phyloP scores from a whole-genome alignment of 192 early-diverging fungal species.

The Allomyces macrogynus region DNA sequence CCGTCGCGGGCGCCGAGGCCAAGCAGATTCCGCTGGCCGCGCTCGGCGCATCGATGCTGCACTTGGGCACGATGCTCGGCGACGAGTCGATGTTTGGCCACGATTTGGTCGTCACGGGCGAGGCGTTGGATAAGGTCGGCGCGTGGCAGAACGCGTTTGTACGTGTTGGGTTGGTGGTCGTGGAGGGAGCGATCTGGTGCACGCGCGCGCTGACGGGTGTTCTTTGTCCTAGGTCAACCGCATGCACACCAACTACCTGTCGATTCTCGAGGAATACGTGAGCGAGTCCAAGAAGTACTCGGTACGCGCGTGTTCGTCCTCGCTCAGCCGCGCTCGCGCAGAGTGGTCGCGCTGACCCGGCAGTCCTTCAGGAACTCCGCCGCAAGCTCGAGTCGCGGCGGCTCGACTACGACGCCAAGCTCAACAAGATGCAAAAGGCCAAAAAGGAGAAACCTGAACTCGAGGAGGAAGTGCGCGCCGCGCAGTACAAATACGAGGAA shows the following conservation, averaged over 20 bases:
- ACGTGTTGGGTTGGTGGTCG: too few species aligned
- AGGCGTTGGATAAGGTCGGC: too few species aligned
- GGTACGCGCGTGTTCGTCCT: too few species aligned
- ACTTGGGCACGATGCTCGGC: conserved; percentile 27
- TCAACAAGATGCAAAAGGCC: conserved; percentile 65
- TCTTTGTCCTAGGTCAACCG: conserved; percentile 20
- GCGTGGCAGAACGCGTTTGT: too few species aligned
- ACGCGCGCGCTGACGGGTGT: conserved; percentile 14
- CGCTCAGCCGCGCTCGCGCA: not conserved
- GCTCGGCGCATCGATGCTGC: conserved; percentile 38
- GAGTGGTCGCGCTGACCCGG: conserved; percentile 1
- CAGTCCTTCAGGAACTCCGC: conserved; percentile 28
- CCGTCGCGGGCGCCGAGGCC: conserved; percentile 26
- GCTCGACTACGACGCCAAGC: conserved; percentile 80
- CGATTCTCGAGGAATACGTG: too few species aligned
- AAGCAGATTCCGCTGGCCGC: conserved; percentile 43
- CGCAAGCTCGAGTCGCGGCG: conserved; percentile 74
- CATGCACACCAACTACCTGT: conserved; percentile 25
- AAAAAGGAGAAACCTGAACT: conserved; percentile 77
- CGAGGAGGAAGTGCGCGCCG: conserved; percentile 72
- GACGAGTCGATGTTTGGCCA: too few species aligned
- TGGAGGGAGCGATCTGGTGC: conserved; percentile 3
- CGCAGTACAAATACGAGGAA: conserved; percentile 87
- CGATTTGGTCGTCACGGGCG: too few species aligned
- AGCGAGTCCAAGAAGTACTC: too few species aligned